phyloP scores from a whole-genome alignment of 2,329 filamentous ascomycete genomes.

The Fusarium zealandicum region DNA sequence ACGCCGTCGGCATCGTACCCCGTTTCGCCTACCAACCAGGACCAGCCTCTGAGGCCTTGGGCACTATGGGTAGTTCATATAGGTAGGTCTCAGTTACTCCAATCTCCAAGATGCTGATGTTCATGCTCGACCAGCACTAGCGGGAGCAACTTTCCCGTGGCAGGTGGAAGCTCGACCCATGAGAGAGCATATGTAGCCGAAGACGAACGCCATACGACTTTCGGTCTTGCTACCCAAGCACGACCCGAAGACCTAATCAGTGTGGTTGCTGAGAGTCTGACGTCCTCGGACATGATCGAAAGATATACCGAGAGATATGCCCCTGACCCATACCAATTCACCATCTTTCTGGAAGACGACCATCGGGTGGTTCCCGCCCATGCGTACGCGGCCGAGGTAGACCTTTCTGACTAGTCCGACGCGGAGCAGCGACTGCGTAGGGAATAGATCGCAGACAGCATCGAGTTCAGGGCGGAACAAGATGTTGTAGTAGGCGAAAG shows the following conservation, averaged over 20 bases:
- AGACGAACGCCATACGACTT: background rate
- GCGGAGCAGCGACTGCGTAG: background rate
- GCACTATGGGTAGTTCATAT: background rate
- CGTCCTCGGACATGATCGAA: background rate
- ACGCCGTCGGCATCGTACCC: background rate
- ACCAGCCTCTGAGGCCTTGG: background rate
- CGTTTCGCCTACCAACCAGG: background rate
- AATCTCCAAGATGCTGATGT: background rate
- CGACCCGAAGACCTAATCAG: background rate
- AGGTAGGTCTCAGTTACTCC: background rate
- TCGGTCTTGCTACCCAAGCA: background rate
- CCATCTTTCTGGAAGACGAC: background rate
- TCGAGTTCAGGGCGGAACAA: background rate
- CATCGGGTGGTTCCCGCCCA: background rate
- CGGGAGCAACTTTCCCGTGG: too few relatives aligned
- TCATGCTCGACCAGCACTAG: slow-evolving; percentile 4
- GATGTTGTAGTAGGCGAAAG: background rate
- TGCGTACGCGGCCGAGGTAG: background rate
- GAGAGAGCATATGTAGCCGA: background rate
- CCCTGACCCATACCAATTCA: background rate
- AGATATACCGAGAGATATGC: background rate
- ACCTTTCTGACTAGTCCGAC: slow-evolving; percentile 2
- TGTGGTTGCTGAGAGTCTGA: background rate
- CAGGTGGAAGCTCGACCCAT: too few relatives aligned
- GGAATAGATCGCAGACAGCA: background rate